Percentiles rank a stretch among this genome's conserved stretches.
Conservation (phyloP, 495 filamentous ascomycete genomes). For the Penicillium odoratum region DNA sequence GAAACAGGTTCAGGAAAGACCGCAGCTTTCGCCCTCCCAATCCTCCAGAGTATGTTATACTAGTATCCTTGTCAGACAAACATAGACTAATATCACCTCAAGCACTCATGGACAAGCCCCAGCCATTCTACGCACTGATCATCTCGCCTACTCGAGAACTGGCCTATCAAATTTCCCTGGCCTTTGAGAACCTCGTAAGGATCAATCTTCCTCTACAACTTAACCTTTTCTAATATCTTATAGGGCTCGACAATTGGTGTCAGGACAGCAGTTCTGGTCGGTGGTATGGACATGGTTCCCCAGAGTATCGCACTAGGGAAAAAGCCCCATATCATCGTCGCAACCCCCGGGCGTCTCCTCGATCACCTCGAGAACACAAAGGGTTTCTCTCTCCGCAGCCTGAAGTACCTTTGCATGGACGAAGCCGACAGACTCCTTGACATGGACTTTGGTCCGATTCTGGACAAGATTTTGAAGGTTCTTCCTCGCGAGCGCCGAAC, state of each 20-base stretch:
- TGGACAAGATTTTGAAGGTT: slow-evolving; percentile 91
- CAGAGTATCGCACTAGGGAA: slow-evolving; percentile 87
- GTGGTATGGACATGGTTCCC: slow-evolving; percentile 92
- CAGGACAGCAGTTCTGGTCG: slow-evolving; percentile 75
- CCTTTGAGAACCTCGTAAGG: slow-evolving; percentile 76
- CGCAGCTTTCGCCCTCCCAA: slow-evolving; percentile 86
- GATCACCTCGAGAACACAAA: slow-evolving; percentile 98
- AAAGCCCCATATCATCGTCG: slow-evolving; percentile 82
- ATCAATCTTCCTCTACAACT: slow-evolving; percentile 27
- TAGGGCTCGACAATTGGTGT: slow-evolving; percentile 63
- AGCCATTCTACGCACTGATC: slow-evolving; percentile 73
- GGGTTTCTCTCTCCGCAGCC: slow-evolving; percentile 75
- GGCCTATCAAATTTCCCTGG: slow-evolving; percentile 82
- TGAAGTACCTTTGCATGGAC: slow-evolving; percentile 92
- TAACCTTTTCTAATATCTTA: background rate
- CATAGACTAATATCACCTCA: background rate
- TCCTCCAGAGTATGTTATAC: slow-evolving; percentile 60
- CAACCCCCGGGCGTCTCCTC: slow-evolving; percentile 85
- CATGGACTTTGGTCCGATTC: slow-evolving; percentile 87
- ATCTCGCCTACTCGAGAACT: slow-evolving; percentile 91
- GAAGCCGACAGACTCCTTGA: slow-evolving; percentile 92
- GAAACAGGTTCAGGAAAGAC: slow-evolving; percentile 96
- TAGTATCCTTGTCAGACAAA: background rate
- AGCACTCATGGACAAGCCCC: slow-evolving; percentile 79
- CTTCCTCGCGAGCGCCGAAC: slow-evolving; percentile 77